Base-by-base conservation (phyloP, 768 basidiomycete genomes). In the Cystofilobasidium ferigula region DNA sequence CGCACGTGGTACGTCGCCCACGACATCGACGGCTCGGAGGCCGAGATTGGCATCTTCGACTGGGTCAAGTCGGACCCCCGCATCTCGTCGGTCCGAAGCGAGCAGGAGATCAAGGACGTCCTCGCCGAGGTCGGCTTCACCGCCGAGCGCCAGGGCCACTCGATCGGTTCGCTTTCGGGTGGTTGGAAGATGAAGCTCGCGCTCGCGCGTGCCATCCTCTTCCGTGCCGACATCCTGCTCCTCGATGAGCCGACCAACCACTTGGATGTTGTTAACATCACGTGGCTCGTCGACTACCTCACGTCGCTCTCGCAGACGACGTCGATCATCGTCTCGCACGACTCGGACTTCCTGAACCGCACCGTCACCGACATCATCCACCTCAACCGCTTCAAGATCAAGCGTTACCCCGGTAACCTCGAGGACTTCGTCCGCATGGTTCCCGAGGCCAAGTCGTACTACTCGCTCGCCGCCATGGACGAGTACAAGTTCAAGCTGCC, bases 121-220 rank as follows among this genome's bases (percentile, higher is more conserved):
- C 85, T 97, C 64, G 83, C 85, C 26, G 87, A 89, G 59, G 93
- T 95, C 74, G 93, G 93, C 69, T 97, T 97, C 83, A 83, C 79
- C 69, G 88, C 86, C 69, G 88, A 85, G 72, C 86, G 92, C 70
- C 93, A 95, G 79, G 80, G 78, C 70, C 82, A 87, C 69, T 78
- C 89, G 45, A 95, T 95, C 70, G 89, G 92, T 70, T 85, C 85
- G 66, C 80, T 97, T 45, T 97, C 93, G 51, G 93, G 93, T 83
- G 93, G 93, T 81, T 95, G 93, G 93, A 97, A 97, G 84, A 97
- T 97, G 93, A 97, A 95, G 83, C 86, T 97, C 69, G 93, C 93
- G 45, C 84, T 97, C 69, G 93, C 93, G 66, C 85, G 93, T 69
- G 93, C 93, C 58, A 94, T 97, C 85, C 82, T 97, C 53, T 97